Conservation (phyloP, 768 basidiomycete species). For the Gymnopilus junonius region DNA sequence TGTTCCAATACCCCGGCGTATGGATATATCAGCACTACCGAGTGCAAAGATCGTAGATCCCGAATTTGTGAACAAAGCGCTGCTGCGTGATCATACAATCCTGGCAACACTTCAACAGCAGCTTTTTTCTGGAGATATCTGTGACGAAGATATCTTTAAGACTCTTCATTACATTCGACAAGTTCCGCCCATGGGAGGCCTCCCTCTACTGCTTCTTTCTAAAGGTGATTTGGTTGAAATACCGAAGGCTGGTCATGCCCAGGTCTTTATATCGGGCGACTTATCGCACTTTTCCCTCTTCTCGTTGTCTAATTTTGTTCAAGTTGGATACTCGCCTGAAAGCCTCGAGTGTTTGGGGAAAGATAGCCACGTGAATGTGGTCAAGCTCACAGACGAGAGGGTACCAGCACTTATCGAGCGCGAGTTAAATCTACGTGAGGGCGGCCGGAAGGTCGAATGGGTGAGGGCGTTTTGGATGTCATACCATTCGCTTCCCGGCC, state of each 20-base stretch:
- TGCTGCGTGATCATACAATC: background rate
- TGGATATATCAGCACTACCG: background rate
- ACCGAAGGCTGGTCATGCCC: background rate
- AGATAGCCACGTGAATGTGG: conserved; percentile 8
- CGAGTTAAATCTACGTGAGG: background rate
- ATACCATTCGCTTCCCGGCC: conserved; percentile 13
- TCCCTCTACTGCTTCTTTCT: conserved; percentile 12
- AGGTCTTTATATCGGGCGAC: conserved; percentile 1
- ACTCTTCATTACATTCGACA: conserved; percentile 6
- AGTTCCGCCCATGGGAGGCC: background rate
- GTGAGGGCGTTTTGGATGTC: conserved; percentile 9
- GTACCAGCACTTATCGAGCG: background rate
- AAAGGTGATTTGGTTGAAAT: background rate
- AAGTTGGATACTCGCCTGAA: background rate
- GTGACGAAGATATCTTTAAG: background rate
- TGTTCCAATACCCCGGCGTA: conserved; percentile 1
- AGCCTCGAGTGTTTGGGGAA: background rate
- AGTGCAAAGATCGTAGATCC: background rate
- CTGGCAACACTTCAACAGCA: background rate
- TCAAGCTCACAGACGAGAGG: background rate
- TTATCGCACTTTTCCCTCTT: conserved; percentile 1
- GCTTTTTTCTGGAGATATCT: background rate
- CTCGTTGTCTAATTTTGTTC: conserved; percentile 5
- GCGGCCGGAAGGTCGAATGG: background rate
- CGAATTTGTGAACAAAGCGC: background rate